A percentile compares a stretch with the other conserved stretches of the same genome.
phyloP scores from a whole-genome alignment of 352 stramenopile species.

The Plasmopara halstedii region DNA sequence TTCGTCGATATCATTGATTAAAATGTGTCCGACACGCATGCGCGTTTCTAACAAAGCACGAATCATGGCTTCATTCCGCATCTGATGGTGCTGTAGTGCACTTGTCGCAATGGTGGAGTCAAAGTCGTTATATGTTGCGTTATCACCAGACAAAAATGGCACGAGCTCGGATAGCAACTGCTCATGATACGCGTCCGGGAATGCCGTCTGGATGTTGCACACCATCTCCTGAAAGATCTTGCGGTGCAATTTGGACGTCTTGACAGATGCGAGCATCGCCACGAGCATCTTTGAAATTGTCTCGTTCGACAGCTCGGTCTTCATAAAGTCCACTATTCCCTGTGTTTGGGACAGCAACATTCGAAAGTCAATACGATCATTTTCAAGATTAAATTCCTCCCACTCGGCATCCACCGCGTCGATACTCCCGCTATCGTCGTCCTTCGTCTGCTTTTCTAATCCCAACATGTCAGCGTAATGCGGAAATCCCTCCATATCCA shows the following conservation, averaged over 20 bases:
- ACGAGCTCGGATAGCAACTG: conserved; percentile 56
- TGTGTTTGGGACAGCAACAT: conserved; percentile 66
- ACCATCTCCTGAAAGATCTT: conserved; percentile 87
- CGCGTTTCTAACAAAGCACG: conserved; percentile 69
- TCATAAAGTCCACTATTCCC: conserved; percentile 54
- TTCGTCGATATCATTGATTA: conserved; percentile 78
- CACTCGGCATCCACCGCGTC: conserved; percentile 68
- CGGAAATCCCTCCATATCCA: conserved; percentile 65
- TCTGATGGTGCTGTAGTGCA: conserved; percentile 68
- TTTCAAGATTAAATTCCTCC: conserved; percentile 81
- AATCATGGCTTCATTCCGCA: conserved; percentile 75
- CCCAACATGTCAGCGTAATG: conserved; percentile 75
- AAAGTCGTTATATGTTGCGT: conserved; percentile 67
- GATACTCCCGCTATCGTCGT: conserved; percentile 19
- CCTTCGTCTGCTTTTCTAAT: conserved; percentile 28
- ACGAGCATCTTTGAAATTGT: conserved; percentile 82
- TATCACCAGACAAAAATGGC: conserved; percentile 74
- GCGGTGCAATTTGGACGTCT: conserved; percentile 79
- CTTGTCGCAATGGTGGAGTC: conserved; percentile 49
- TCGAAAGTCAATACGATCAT: conserved; percentile 81
- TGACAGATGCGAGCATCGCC: conserved; percentile 75
- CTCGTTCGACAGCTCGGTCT: conserved; percentile 52
- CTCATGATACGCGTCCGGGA: conserved; percentile 59
- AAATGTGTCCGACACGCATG: conserved; percentile 78
- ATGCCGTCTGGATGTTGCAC: conserved; percentile 75